Evolutionary conservation across 306 rosid species (phyloP).

Genomic region (Herpetospermum pedunculosum): DNA sequence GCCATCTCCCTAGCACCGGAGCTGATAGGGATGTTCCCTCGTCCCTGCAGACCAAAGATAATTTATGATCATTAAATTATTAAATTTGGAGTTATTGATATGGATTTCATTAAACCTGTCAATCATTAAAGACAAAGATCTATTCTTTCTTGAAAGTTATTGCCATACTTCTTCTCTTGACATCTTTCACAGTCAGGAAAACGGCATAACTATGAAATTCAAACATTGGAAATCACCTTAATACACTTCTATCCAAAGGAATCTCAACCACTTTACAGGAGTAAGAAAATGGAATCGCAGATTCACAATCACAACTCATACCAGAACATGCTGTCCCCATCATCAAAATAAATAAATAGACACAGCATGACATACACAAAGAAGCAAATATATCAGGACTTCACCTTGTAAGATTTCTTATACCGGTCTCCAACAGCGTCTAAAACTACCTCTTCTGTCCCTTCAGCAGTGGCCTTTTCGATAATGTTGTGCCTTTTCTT

Average conservation of each 20-base stretch:
- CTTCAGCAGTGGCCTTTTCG: conserved; percentile 96
- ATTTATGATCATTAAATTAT: neutral
- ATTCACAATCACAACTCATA: neutral
- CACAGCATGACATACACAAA: neutral
- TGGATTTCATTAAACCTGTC: neutral
- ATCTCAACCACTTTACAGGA: neutral
- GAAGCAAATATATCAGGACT: neutral
- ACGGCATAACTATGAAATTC: neutral
- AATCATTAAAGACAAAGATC: neutral
- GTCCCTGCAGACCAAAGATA: conserved; percentile 45
- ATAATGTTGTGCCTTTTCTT: conserved; percentile 64
- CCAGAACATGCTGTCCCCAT: neutral
- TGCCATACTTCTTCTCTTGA: neutral
- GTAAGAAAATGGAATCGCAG: neutral
- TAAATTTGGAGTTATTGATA: neutral
- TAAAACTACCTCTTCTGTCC: conserved; percentile 91
- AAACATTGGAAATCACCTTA: neutral
- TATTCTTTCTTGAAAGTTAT: neutral
- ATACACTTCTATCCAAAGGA: neutral
- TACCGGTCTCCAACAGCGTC: conserved; percentile 86
- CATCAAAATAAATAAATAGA: neutral
- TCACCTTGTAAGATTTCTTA: conserved; percentile 79
- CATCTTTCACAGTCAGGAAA: neutral
- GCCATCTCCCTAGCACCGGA: conserved; percentile 95
- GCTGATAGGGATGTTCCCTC: conserved; percentile 44